Conservation (phyloP, 2,329 filamentous ascomycete species). For the Diplodia seriata region DNA sequence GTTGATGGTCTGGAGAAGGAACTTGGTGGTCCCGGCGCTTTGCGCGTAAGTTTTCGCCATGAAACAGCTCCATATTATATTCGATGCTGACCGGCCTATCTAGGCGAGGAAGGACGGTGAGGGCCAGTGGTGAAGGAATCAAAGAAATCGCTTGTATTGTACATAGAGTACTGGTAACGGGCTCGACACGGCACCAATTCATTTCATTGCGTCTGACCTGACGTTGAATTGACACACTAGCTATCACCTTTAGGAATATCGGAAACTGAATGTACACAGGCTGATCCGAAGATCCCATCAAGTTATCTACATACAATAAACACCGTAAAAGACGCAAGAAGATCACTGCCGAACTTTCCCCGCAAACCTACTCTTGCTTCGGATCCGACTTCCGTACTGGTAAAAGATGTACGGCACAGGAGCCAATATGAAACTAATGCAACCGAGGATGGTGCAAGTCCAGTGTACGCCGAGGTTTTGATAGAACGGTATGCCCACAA, state of each 20-base stretch:
- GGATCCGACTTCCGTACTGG: slow-evolving; percentile 37
- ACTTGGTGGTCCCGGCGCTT: slow-evolving; percentile 54
- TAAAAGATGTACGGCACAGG: slow-evolving; percentile 49
- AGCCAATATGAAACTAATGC: slow-evolving; percentile 43
- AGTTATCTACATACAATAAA: slow-evolving; percentile 36
- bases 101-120: slow-evolving; percentile 37
- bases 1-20: slow-evolving; percentile 57
- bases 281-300: not conserved
- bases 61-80: too few species aligned
- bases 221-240: not conserved
- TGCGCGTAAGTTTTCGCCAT: slow-evolving; percentile 44
- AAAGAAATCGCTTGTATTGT: slow-evolving; percentile 5
- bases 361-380: slow-evolving; percentile 1
- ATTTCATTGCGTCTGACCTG: slow-evolving; percentile 6
- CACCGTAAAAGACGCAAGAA: slow-evolving; percentile 32
- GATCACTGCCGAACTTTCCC: not conserved
- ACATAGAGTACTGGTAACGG: slow-evolving; percentile 25
- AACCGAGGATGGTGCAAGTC: slow-evolving; percentile 49
- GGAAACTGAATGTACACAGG: not conserved
- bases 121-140: slow-evolving; percentile 31
- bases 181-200: slow-evolving; percentile 12
- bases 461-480: slow-evolving; percentile 47
- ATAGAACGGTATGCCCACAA: slow-evolving; percentile 51
- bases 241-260: not conserved
- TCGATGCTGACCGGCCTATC: not conserved